Conservation (phyloP, 768 basidiomycete species). For the Dacryopinax spathularia region DNA sequence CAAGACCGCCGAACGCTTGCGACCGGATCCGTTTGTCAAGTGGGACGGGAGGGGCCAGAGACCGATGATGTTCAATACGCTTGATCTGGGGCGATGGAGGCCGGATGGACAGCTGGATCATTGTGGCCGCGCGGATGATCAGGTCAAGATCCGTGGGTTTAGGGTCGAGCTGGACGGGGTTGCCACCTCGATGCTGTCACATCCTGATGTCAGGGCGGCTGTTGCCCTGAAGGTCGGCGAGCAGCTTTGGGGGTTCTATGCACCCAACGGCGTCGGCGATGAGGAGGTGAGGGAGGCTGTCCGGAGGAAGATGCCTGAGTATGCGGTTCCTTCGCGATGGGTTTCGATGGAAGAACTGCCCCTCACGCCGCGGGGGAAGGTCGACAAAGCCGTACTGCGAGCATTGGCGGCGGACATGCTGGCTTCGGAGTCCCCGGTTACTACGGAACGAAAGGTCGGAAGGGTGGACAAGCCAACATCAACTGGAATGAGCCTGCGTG, state of each 20-base stretch:
- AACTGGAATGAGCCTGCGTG: not conserved
- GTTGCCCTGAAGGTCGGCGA: conserved; percentile 38
- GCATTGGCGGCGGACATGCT: conserved; percentile 10
- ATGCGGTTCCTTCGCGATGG: conserved; percentile 40
- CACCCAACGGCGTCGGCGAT: conserved; percentile 26
- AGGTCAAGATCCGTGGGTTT: conserved; percentile 53
- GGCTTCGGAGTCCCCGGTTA: too few species aligned
- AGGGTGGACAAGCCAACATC: too few species aligned
- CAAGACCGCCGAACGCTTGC: conserved; percentile 39
- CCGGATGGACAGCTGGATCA: conserved; percentile 41
- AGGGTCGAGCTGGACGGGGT: conserved; percentile 52
- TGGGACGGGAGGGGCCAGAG: conserved; percentile 1
- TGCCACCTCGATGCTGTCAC: conserved; percentile 41
- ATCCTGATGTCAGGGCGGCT: conserved; percentile 32
- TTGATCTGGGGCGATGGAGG: conserved; percentile 44
- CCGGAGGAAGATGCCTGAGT: conserved; percentile 42
- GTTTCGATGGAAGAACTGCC: conserved; percentile 35
- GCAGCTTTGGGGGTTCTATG: conserved; percentile 43
- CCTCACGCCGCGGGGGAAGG: conserved; percentile 36
- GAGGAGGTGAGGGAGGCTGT: conserved; percentile 33
- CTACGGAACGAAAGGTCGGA: too few species aligned
- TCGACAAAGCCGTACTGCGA: conserved; percentile 18
- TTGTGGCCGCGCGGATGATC: conserved; percentile 46
- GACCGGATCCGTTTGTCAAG: conserved; percentile 34
- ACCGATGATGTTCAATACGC: conserved; percentile 47